These are phyloP conservation scores for Trypanosoma theileri DNA, from an alignment of 208 protist genomes.

Conservation along the genomic window DNA sequence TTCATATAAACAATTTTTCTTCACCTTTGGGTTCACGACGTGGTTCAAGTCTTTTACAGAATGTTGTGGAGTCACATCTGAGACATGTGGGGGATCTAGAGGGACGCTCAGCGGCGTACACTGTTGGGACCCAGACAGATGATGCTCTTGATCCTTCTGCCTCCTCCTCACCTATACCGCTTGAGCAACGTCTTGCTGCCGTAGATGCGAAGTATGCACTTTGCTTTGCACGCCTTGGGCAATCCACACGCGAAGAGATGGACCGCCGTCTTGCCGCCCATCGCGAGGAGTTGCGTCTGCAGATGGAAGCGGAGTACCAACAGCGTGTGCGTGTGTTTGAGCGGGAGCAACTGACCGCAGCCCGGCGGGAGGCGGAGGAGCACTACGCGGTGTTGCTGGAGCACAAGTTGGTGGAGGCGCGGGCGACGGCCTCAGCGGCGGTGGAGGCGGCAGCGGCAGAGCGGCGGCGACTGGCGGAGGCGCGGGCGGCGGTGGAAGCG, in stretches of 20 bases:
- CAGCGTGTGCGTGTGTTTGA: slow-evolving; percentile 70
- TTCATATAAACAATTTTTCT: slow-evolving; percentile 46
- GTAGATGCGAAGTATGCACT: slow-evolving; percentile 88
- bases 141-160: slow-evolving; percentile 16
- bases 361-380: slow-evolving; percentile 47
- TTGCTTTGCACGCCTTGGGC: slow-evolving; percentile 59
- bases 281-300: slow-evolving; percentile 66
- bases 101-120: slow-evolving; percentile 9
- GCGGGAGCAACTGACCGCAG: slow-evolving; percentile 52
- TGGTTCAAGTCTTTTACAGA: slow-evolving; percentile 66
- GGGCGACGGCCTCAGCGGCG: slow-evolving; percentile 54
- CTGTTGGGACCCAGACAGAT: slow-evolving; percentile 61
- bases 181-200: slow-evolving; percentile 81
- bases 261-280: slow-evolving; percentile 76
- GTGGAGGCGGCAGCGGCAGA: slow-evolving; percentile 65
- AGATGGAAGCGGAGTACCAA: slow-evolving; percentile 75
- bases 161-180: slow-evolving; percentile 41
- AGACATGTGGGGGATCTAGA: slow-evolving; percentile 12
- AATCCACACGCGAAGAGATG: slow-evolving; percentile 65
- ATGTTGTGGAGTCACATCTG: slow-evolving; percentile 40
- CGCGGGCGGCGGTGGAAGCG: slow-evolving; percentile 57
- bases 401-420: slow-evolving; percentile 69
- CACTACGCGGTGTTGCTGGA: slow-evolving; percentile 50
- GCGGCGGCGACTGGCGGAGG: slow-evolving; percentile 49
- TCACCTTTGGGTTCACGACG: slow-evolving; percentile 24